Evolutionary conservation across 202 grass and related monocot species (phyloP), one percentile per base, ranked within the genome.

Genomic region (Setaria italica): DNA sequence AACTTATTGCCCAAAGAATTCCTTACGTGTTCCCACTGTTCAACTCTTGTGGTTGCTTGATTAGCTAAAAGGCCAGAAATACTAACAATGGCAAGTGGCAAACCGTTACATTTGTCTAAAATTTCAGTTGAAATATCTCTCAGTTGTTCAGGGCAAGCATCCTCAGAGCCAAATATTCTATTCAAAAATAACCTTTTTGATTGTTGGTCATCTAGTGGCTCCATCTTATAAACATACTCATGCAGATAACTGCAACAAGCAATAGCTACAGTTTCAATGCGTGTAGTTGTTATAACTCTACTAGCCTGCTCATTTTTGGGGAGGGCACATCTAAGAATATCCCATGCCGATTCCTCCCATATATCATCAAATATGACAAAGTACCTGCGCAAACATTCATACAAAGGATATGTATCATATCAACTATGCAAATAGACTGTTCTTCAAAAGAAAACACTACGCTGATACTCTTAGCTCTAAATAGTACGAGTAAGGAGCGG

Each of bases 251-350:
- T 62, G 57, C 81, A 84, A 72, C 81, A 74, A 13, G 45, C 41
- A 45, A 33, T 59, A 20, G n/a, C 53, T 8, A 84, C 69, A 9
- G 12, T 62, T 25, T 58, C 12, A 19, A 72, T 62, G 2, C 81
- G 19, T 41, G 69, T 76, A 14, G 81, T 84, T 67, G 78, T 80
- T 51, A 80, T 37, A 17, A 80, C 63, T 54, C 78, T 80, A 10
- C 78, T 80, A 16, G 46, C 47, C 49, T 41, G 47, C 34, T 54
- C 49, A 53, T 67, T 80, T 5, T 67, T 9, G 10, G 78, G 47
- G 30, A 80, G 17, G 17, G 17, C 17, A 67, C 78, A 68, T 67
- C 11, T 80, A 21, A 80, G 11, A 41, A 67, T 41, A 14, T 67
- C 32, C 78, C 78, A 67, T 54, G 62, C 32, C 21, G 62, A 67